Conservation (phyloP, 345 rosid genomes). For the Melaleuca alternifolia region DNA sequence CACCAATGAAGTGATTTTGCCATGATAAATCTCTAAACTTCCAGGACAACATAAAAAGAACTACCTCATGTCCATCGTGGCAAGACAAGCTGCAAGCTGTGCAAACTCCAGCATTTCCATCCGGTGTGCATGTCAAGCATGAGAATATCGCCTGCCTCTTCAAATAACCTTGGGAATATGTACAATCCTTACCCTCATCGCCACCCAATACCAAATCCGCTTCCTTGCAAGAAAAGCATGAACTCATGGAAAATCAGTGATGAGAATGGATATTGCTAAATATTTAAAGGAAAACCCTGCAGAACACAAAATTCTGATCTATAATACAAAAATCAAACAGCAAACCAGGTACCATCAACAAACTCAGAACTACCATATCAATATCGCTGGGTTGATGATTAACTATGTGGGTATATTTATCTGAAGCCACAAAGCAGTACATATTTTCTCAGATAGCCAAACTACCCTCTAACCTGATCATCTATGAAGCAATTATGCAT, state of each 20-base stretch:
- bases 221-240: conserved; percentile 32
- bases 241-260: neutral
- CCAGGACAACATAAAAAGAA: neutral
- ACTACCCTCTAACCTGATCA: neutral
- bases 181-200: conserved; percentile 92
- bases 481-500: neutral
- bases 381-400: neutral
- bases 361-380: too few relatives aligned
- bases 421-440: neutral
- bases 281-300: neutral
- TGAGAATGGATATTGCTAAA: neutral
- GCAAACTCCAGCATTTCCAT: conserved; percentile 89
- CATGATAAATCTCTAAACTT: neutral
- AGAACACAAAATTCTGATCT: neutral
- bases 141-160: conserved; percentile 95
- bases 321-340: neutral
- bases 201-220: conserved; percentile 97
- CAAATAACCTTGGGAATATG: conserved; percentile 74
- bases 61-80: conserved; percentile 97
- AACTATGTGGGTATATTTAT: too few relatives aligned
- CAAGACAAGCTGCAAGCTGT: conserved; percentile 93
- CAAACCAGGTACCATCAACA: neutral
- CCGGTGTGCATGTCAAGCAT: conserved; percentile 84
- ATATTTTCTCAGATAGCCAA: neutral
- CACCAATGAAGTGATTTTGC: neutral